These are phyloP conservation scores for Mortierella sp. DNA, from an alignment of 371 early-diverging fungal genomes.

Conservation along the genomic window DNA sequence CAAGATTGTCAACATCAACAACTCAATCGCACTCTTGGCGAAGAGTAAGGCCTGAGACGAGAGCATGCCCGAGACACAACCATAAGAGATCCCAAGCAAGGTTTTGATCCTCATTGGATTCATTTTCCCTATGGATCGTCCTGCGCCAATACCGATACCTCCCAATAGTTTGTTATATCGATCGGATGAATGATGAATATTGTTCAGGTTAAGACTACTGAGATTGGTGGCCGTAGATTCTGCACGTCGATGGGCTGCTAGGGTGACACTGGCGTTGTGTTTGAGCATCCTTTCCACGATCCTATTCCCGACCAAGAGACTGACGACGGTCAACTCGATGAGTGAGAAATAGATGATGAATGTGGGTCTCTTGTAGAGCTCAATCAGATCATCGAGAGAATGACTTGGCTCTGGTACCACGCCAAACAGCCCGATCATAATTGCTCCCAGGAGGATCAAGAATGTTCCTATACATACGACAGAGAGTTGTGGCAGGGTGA, in stretches of 20 bases:
- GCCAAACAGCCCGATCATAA: constrained; percentile 80
- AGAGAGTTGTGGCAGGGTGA: not conserved
- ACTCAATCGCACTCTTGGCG: constrained; percentile 84
- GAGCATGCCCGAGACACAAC: constrained; percentile 76
- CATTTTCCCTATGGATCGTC: too few relatives aligned
- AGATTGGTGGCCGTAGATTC: constrained; percentile 11
- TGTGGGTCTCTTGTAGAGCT: constrained; percentile 74
- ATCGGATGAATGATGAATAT: not conserved
- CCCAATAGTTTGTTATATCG: constrained; percentile 15
- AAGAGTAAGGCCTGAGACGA: constrained; percentile 83
- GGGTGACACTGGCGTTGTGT: constrained; percentile 17
- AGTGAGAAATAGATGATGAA: constrained; percentile 80
- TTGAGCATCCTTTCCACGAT: constrained; percentile 60
- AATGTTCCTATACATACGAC: constrained; percentile 67
- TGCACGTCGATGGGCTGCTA: constrained; percentile 18
- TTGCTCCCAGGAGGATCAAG: constrained; percentile 76
- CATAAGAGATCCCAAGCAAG: constrained; percentile 70
- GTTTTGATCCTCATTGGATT: constrained; percentile 53
- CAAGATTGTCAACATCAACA: constrained; percentile 71
- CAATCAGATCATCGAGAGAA: constrained; percentile 76
- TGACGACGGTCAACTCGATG: constrained; percentile 64
- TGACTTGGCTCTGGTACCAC: constrained; percentile 80
- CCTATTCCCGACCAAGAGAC: constrained; percentile 64
- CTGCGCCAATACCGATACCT: constrained; percentile 22
- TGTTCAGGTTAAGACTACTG: constrained; percentile 8